These are phyloP conservation scores for Globisporangium middletonii DNA, from an alignment of 352 stramenopile genomes.

Conservation along the genomic window DNA sequence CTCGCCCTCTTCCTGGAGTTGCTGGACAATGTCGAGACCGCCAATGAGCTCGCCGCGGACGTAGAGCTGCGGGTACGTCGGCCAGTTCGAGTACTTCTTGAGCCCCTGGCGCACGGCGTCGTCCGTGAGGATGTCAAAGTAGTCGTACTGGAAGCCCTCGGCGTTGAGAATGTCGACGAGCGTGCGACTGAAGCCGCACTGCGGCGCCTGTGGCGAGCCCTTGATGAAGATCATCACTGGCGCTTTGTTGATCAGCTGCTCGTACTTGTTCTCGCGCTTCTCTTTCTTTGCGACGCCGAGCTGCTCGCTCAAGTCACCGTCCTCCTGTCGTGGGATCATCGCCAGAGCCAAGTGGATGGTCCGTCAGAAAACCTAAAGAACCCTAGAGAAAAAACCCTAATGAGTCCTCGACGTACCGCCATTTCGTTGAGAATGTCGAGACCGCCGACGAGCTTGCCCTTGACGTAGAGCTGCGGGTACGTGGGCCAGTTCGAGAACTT, in stretches of 20 bases:
- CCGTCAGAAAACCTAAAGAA: background rate
- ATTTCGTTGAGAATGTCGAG: slow-evolving; percentile 96
- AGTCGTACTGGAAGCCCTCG: slow-evolving; percentile 90
- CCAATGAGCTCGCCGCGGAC: slow-evolving; percentile 96
- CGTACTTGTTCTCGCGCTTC: slow-evolving; percentile 84
- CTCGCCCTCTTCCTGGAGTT: slow-evolving; percentile 90
- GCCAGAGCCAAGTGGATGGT: background rate
- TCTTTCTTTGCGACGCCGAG: slow-evolving; percentile 86
- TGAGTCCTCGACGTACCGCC: slow-evolving; percentile 25
- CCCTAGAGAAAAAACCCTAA: background rate
- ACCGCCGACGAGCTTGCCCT: slow-evolving; percentile 90
- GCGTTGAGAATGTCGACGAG: slow-evolving; percentile 92
- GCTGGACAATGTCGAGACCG: slow-evolving; percentile 96
- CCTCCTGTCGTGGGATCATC: slow-evolving; percentile 25
- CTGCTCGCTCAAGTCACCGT: slow-evolving; percentile 87
- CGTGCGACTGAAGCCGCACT: slow-evolving; percentile 95
- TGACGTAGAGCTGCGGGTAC: slow-evolving; percentile 96
- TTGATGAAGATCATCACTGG: slow-evolving; percentile 99
- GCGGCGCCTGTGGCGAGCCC: slow-evolving; percentile 85
- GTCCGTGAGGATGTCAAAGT: slow-evolving; percentile 97
- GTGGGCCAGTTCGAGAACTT: slow-evolving; percentile 96
- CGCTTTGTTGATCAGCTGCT: slow-evolving; percentile 85
- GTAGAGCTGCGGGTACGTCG: slow-evolving; percentile 98
- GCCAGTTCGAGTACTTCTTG: slow-evolving; percentile 98
- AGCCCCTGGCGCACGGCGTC: slow-evolving; percentile 94